Evolutionary conservation across 2,329 filamentous ascomycete genomes (phyloP), one percentile per base, ranked within the genome.

Genomic region (Talaromyces sp.): DNA sequence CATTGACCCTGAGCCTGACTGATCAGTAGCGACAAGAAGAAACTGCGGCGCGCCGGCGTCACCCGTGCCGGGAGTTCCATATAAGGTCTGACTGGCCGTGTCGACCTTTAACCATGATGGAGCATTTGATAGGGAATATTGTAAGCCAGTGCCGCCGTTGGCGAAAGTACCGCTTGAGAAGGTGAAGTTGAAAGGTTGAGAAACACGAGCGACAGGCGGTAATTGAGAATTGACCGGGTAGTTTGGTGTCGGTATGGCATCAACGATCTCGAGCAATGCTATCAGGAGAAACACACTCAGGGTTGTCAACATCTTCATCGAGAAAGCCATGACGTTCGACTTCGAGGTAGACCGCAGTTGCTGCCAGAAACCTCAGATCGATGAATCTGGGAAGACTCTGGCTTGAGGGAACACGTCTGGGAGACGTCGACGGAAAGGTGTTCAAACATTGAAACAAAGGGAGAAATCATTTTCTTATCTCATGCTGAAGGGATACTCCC

Each of bases 181-280:
- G 51, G 70, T 69, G 68, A 81, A 81, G 56, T 70, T 68, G 67
- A 78, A 82, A 2, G 83, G 82, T 70, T 89, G 74, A 47, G 84
- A 85, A 66, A 91, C 82, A 69, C 90, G 85, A 22, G 91, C 92
- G 62, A 93, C 89, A 3, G 90, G 89, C 36, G 92, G 92, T 0
- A 96, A 84, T 76, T 97, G 93, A 2, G 91, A 88, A 77, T 95
- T 96, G 76, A 96, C 83, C 0, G 92, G 92, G 70, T 93, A 94
- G 56, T 81, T 81, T 58, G 82, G 73, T 65, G 69, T 72, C 68
- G 79, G 75, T 65, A 72, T 72, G 56, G 79, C 80, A 66, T 70
- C 68, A 25, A 74, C 72, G 65, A 70, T 69, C 69, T 69, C 67
- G 40, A 74, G 59, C 22, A 77, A 66, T 22, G 69, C 66, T 64